Evolutionary conservation across 805 yeast genomes (phyloP), one percentile per base, ranked within the genome.

Genomic region (Yarrowia keelungensis): DNA sequence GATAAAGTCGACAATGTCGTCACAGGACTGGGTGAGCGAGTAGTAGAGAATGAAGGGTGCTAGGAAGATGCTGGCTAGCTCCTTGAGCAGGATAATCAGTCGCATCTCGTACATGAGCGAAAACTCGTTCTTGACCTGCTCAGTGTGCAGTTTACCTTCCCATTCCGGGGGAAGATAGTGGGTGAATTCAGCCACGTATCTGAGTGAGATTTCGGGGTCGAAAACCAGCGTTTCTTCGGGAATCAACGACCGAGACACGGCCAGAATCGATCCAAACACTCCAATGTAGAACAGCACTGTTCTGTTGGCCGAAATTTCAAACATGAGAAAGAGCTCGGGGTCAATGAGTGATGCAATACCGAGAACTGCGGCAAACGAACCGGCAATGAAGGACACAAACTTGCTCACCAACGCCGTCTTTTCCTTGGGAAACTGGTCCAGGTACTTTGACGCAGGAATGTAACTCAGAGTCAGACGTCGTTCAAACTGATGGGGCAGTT

Each of bases 41-140:
- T 89, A 87, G 90, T 97, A 92, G 19, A 95, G 79, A n/a, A 95
- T 86, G 71, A 92, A 90, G 0, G 99, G 99, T 0, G 97, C 89
- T 72, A 94, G 77, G 0, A 94, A 78, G 72, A 95, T 83, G 75
- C 97, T 91, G 42, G 91, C 82, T 42, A 96, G 80, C 77, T 95
- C 99, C 74, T 90, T 85, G 3, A 90, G 65, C 15, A 95, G 83
- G 11, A 92, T 80, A 47, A 89, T 79, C 5, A 95, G 79, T 73
- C 90, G 87, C 75, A 94, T 80, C 71, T 91, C 88, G 81, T 89
- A 95, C 43, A 91, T 81, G 67, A 84, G 83, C 74, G 95, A 89
- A 75, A 94, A 95, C 74, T 94, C 96, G 71, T 81, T 81, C 77
- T 92, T 92, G 5, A 94, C 97, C 64, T 86, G 87, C 66, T 90